Evolutionary conservation across 306 rosid genomes (phyloP), one percentile per base, ranked within the genome.

Genomic region (Bauhinia variegata): DNA sequence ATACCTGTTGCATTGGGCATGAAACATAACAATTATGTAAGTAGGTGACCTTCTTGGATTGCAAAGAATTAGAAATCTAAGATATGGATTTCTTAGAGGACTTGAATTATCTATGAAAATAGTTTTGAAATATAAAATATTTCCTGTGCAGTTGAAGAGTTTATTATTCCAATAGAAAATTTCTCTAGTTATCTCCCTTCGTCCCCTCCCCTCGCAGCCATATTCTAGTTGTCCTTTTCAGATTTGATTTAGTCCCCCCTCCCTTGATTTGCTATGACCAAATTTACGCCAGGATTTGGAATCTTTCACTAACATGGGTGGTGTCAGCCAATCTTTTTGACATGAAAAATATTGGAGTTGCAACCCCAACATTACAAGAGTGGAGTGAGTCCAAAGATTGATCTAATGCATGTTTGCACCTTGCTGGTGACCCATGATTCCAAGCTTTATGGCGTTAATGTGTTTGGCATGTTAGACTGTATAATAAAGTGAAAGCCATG

Each of bases 261-360:
- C 38, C 38, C 11, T 43, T 18, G 18, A 15, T 17, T 9, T 57
- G 44, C 28, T 23, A 15, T 32, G 16, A 65, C 56, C 13, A 36
- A 74, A 55, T 61, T 62, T 6, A 43, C 36, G 39, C 58, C 38
- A 7, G 39, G 9, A 32, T 16, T 67, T 58, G 31, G 3, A 31
- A 53, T 54, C 9, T 61, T 38, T 49, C 51, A 65, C 49, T 18
- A 34, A 77, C 56, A 5, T 78, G 32, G 14, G 71, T 83, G 80
- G 73, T 81, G 67, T 64, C 89, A 92, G 96, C 87, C 63, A 92
- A 92, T 81, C 64, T 89, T 46, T 58, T 47, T 68, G 98, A 92
- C 82, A 92, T 87, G 96, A 79, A 78, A 75, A 92, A 86, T 34
- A 83, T 89, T 36, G 96, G 93, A 77, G 96, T 92, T 70, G 82